Conservation (phyloP, 345 rosid genomes). For the Hypericum perforatum region DNA sequence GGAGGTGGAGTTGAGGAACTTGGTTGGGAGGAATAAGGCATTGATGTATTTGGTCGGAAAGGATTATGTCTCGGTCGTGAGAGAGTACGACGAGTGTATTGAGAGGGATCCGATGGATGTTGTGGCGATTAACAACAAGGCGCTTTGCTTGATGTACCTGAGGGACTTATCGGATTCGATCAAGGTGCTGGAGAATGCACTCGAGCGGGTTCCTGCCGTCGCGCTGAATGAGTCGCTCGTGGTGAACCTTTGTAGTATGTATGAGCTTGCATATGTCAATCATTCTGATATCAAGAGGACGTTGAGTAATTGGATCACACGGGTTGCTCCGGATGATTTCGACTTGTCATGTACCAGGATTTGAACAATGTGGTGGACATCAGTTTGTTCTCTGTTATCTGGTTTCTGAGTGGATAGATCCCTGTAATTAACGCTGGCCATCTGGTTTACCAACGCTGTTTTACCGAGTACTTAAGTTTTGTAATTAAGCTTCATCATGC, state of each 20-base stretch:
- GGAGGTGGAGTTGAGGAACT: constrained; percentile 53
- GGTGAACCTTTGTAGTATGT: constrained; percentile 93
- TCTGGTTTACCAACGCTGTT: no score
- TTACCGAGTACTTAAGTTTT: no score
- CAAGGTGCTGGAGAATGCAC: constrained; percentile 74
- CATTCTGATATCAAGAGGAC: constrained; percentile 80
- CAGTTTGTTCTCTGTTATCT: no score
- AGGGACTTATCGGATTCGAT: constrained; percentile 84
- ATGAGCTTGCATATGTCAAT: constrained; percentile 88
- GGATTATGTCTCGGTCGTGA: constrained; percentile 81
- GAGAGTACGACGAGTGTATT: constrained; percentile 82
- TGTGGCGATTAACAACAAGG: constrained; percentile 78
- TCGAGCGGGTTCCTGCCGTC: constrained; percentile 76
- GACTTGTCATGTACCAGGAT: constrained; percentile 79
- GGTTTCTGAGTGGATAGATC: no score
- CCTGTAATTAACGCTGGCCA: no score
- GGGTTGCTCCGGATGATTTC: constrained; percentile 93
- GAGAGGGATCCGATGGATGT: constrained; percentile 70
- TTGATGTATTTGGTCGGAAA: constrained; percentile 77
- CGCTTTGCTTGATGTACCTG: constrained; percentile 82
- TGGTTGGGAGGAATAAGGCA: constrained; percentile 75
- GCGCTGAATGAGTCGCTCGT: constrained; percentile 87
- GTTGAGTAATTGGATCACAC: constrained; percentile 70
- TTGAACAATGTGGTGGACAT: constrained; percentile 18
- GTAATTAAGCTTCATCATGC: no score